phyloP scores from a whole-genome alignment of 257 asterid species.

The Thymus quinquecostatus region DNA sequence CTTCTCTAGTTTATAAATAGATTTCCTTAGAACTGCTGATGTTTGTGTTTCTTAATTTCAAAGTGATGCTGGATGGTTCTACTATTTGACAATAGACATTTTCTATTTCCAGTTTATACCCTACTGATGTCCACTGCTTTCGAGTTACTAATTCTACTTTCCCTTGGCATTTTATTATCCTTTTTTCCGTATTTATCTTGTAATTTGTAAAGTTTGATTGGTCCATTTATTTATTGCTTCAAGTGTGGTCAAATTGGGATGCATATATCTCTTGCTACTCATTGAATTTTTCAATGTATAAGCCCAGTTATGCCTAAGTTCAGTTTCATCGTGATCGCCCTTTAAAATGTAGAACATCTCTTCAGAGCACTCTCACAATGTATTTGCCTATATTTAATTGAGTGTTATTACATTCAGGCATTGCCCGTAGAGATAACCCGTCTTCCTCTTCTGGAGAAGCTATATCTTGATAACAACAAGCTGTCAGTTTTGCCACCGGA shows the following conservation, averaged over 20 bases:
- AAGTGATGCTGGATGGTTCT: background rate
- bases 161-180: too few relatives aligned
- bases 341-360: slow-evolving; percentile 19
- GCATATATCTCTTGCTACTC: slow-evolving; percentile 19
- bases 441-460: slow-evolving; percentile 89
- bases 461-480: slow-evolving; percentile 90
- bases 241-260: background rate
- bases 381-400: slow-evolving; percentile 30
- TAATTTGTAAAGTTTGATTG: slow-evolving; percentile 2
- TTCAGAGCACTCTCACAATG: slow-evolving; percentile 17
- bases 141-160: slow-evolving; percentile 11
- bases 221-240: background rate
- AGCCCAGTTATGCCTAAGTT: slow-evolving; percentile 9
- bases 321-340: slow-evolving; percentile 25
- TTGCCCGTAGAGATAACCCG: slow-evolving; percentile 89
- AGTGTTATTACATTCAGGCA: slow-evolving; percentile 52
- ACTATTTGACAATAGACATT: slow-evolving; percentile 9
- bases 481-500: slow-evolving; percentile 90
- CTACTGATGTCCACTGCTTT: background rate
- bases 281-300: slow-evolving; percentile 1
- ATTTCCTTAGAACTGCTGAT: background rate
- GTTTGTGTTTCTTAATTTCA: slow-evolving; percentile 3
- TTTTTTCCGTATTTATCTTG: background rate
- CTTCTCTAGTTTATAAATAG: background rate
- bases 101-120: background rate